Evolutionary conservation across 495 filamentous ascomycete species (phyloP).

Genomic region (Podospora pseudopauciseta): DNA sequence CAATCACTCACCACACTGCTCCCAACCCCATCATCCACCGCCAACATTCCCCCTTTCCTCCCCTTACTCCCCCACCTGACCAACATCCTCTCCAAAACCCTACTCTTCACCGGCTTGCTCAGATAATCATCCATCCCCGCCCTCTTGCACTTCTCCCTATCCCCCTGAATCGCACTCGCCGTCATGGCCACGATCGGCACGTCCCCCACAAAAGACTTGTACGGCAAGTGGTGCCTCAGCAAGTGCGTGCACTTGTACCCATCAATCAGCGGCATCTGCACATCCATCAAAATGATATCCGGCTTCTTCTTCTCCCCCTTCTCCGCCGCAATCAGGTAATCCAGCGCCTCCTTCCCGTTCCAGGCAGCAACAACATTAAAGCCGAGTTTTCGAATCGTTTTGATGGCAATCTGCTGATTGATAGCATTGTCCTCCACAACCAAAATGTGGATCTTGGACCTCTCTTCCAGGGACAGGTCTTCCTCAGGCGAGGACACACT

Average conservation of each 20-base stretch:
- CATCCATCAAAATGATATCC: slow-evolving; percentile 85
- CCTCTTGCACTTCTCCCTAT: slow-evolving; percentile 69
- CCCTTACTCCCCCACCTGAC: slow-evolving; percentile 47
- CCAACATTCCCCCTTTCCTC: background rate
- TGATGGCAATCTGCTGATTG: slow-evolving; percentile 75
- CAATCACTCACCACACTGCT: background rate
- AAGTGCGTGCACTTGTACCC: slow-evolving; percentile 74
- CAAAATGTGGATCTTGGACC: slow-evolving; percentile 58
- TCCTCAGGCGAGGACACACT: slow-evolving; percentile 28
- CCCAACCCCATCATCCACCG: background rate
- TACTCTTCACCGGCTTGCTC: slow-evolving; percentile 69
- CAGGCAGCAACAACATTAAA: slow-evolving; percentile 66
- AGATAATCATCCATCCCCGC: slow-evolving; percentile 87
- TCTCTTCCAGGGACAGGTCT: slow-evolving; percentile 43
- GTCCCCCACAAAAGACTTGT: slow-evolving; percentile 48
- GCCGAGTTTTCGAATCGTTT: slow-evolving; percentile 70
- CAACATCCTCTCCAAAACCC: slow-evolving; percentile 68
- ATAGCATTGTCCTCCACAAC: slow-evolving; percentile 80
- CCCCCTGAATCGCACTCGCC: slow-evolving; percentile 75
- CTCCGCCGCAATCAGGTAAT: slow-evolving; percentile 51
- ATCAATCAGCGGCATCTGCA: slow-evolving; percentile 80
- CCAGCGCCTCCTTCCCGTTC: slow-evolving; percentile 74
- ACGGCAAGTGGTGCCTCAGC: slow-evolving; percentile 58
- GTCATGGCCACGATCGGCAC: slow-evolving; percentile 81
- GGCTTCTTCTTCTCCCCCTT: slow-evolving; percentile 46